Evolutionary conservation across 768 basidiomycete species (phyloP).

Genomic region (Russula compacta): DNA sequence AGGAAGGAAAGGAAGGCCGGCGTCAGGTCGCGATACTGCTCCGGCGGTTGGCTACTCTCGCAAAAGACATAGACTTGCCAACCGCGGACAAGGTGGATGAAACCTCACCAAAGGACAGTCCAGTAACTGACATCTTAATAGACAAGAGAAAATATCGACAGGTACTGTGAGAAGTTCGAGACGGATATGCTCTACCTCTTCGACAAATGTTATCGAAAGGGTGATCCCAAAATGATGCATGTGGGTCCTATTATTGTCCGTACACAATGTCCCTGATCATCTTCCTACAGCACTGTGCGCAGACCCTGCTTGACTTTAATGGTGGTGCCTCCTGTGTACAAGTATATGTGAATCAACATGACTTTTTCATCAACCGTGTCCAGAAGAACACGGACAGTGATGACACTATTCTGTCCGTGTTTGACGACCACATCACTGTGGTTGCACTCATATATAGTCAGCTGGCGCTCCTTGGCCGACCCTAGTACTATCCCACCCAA

Average conservation of each 20-base stretch:
- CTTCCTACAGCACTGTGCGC: conserved; percentile 77
- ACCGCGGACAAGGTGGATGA: conserved; percentile 63
- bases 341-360: conserved; percentile 98
- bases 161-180: conserved; percentile 97
- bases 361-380: conserved; percentile 96
- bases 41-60: conserved; percentile 75
- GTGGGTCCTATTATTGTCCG: conserved; percentile 35
- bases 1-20: conserved; percentile 83
- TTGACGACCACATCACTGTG: not conserved
- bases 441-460: conserved; percentile 25
- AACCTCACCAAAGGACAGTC: not conserved
- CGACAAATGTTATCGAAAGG: conserved; percentile 90
- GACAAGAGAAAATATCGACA: conserved; percentile 89
- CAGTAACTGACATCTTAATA: conserved; percentile 25
- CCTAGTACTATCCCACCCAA: conserved; percentile 72
- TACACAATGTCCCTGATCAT: not conserved
- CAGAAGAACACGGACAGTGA: conserved; percentile 49
- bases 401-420: conserved; percentile 47
- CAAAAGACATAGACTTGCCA: conserved; percentile 87
- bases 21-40: conserved; percentile 82
- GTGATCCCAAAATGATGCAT: conserved; percentile 99
- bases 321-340: conserved; percentile 95
- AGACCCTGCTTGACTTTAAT: conserved; percentile 95
- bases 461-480: conserved; percentile 77
- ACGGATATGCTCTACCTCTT: conserved; percentile 97